Percentiles rank a stretch among this genome's conserved stretches.
Conservation (phyloP, 148 eudicot species). For the Hydrangea macrophylla region DNA sequence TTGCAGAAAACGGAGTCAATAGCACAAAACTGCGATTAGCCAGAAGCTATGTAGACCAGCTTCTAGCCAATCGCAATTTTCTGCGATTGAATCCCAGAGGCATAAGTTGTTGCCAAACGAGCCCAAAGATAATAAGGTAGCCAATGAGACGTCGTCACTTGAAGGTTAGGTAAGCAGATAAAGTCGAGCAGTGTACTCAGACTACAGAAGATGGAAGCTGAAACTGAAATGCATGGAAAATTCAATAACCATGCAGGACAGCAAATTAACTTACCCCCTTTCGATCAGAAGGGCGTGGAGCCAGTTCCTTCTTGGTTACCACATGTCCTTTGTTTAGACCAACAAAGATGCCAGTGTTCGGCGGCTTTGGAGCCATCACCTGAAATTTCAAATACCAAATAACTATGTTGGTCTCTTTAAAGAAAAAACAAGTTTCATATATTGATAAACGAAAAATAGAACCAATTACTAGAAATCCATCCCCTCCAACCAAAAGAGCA, state of each 20-base stretch:
- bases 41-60: no score
- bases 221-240: neutral
- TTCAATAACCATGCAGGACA: neutral
- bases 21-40: no score
- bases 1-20: no score
- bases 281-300: neutral
- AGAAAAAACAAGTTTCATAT: neutral
- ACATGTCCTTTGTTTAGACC: slow-evolving; percentile 1
- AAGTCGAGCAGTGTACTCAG: neutral
- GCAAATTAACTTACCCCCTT: neutral
- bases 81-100: no score
- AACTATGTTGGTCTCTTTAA: neutral
- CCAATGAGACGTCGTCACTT: no score
- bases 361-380: neutral
- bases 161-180: no score
- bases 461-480: neutral
- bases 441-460: neutral
- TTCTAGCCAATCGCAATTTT: no score
- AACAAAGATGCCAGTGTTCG: neutral
- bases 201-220: neutral
- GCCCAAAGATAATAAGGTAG: no score
- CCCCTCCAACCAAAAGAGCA: neutral
- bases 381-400: neutral
- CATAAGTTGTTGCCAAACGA: no score
- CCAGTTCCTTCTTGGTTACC: neutral